Conservation (phyloP, 352 stramenopile species). For the Pythium volutum region DNA sequence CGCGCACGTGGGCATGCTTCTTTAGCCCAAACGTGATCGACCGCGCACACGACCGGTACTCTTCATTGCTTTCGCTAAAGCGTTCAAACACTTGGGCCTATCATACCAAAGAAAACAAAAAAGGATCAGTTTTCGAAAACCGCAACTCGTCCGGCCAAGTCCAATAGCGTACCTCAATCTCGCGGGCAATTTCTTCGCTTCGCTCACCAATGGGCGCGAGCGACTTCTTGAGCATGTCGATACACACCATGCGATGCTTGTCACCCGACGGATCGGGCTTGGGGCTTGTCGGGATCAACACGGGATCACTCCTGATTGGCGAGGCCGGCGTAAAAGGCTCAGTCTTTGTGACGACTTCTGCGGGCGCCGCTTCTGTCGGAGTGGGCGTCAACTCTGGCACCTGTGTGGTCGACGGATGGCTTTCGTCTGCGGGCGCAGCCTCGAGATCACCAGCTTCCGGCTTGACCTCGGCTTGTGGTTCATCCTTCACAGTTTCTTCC, state of each 20-base stretch:
- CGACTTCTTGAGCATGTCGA: slow-evolving; percentile 67
- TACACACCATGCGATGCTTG: slow-evolving; percentile 53
- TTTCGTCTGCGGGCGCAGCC: background rate
- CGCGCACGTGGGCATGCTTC: slow-evolving; percentile 54
- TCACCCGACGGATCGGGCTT: slow-evolving; percentile 44
- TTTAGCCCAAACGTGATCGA: slow-evolving; percentile 81
- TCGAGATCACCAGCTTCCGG: background rate
- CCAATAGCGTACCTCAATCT: slow-evolving; percentile 55
- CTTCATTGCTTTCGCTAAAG: slow-evolving; percentile 74
- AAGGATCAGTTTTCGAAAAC: too few species aligned
- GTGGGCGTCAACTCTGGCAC: background rate
- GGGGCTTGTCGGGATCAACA: slow-evolving; percentile 6
- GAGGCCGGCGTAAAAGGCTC: slow-evolving; percentile 1
- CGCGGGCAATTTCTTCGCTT: slow-evolving; percentile 44
- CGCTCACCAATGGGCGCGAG: slow-evolving; percentile 40
- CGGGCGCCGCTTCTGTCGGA: background rate
- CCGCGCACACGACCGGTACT: slow-evolving; percentile 72
- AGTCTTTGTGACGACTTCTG: background rate
- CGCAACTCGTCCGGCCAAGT: background rate
- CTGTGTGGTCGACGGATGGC: background rate
- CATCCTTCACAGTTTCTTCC: background rate
- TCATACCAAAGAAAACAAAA: background rate
- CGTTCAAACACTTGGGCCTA: slow-evolving; percentile 73
- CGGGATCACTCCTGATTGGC: slow-evolving; percentile 11
- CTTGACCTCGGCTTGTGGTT: background rate